Base-by-base conservation (phyloP, 192 early-diverging fungal genomes). In the Coemansia sp. region DNA sequence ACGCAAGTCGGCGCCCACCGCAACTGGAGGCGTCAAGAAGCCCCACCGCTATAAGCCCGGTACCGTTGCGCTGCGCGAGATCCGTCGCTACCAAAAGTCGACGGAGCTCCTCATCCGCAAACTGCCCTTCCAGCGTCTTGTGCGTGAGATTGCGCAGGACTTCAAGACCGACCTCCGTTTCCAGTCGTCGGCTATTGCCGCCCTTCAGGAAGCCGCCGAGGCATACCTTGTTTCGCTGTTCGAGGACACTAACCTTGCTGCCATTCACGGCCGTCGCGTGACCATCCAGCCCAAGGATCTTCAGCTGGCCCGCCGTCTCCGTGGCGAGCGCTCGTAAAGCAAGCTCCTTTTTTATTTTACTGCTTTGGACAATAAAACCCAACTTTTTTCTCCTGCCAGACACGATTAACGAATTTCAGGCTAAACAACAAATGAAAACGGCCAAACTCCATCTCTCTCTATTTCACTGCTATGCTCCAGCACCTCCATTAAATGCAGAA, bases 241-340 rank as follows among this genome's bases (percentile, higher is more conserved):
- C 63, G 96, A 96, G 85, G 95, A 97, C 83, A 98, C 95, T 78
- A 98, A 98, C 86, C 87, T 98, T 85, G 96, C 96, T 58, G 96
- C 96, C 63, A 96, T 96, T 86, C 96, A 98, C 84, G 96, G 95
- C 83, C 96, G 97, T 89, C 91, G 96, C 80, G 96, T 98, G 69
- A 98, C 96, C 74, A 98, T 98, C 85, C 96, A 98, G 81, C 96
- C 96, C 76, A 98, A 98, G 89, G 96, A 98, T 85, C 93, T 98
- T 76, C 96, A 98, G 85, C 87, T 98, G 69, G 95, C 95, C 57
- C 91, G 93, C 66, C 89, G 95, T 82, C 92, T 98, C 73, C 91
- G 92, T 77, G 92, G 92, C 65, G 92, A 93, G 83, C 89, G 92
- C 67, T 89, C 90, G 71, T 93, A 90, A 90, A 77, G 26, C 15